phyloP scores from a whole-genome alignment of 768 basidiomycete genomes.

The Lentinus tigrinus region DNA sequence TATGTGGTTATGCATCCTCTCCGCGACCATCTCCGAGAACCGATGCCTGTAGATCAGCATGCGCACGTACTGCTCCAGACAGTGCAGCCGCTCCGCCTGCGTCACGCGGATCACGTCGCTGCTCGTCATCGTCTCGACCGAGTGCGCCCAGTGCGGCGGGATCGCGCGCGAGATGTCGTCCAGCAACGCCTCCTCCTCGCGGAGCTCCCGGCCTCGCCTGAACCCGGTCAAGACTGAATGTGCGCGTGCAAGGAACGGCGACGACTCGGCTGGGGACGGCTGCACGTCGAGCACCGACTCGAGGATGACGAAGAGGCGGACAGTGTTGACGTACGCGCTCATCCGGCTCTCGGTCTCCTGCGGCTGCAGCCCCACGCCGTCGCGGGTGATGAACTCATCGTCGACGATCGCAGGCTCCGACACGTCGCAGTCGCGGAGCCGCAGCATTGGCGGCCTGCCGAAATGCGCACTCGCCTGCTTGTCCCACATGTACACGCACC shows the following conservation, averaged over 20 bases:
- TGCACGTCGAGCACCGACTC: slow-evolving; percentile 86
- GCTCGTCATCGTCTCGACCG: slow-evolving; percentile 74
- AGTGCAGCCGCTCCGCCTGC: slow-evolving; percentile 84
- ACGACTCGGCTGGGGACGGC: slow-evolving; percentile 60
- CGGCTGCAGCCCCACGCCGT: slow-evolving; percentile 64
- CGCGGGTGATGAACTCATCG: slow-evolving; percentile 84
- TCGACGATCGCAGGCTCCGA: slow-evolving; percentile 82
- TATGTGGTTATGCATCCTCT: slow-evolving; percentile 50
- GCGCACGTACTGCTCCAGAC: slow-evolving; percentile 83
- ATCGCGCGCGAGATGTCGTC: slow-evolving; percentile 76
- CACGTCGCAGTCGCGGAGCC: slow-evolving; percentile 90
- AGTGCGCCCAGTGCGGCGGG: slow-evolving; percentile 78
- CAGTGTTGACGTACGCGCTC: slow-evolving; percentile 72
- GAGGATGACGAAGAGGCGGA: slow-evolving; percentile 83
- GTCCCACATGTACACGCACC: slow-evolving; percentile 97
- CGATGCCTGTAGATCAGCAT: slow-evolving; percentile 89
- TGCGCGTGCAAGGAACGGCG: slow-evolving; percentile 77
- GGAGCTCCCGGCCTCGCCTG: slow-evolving; percentile 60
- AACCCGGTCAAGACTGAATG: slow-evolving; percentile 64
- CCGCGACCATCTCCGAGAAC: slow-evolving; percentile 75
- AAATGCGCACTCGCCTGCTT: slow-evolving; percentile 90
- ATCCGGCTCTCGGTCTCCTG: slow-evolving; percentile 73
- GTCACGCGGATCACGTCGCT: slow-evolving; percentile 88
- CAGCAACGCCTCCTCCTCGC: slow-evolving; percentile 77
- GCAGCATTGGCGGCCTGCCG: slow-evolving; percentile 83